Conservation (phyloP, 2,329 filamentous ascomycete species). For the Chrysosporium queenslandicum region DNA sequence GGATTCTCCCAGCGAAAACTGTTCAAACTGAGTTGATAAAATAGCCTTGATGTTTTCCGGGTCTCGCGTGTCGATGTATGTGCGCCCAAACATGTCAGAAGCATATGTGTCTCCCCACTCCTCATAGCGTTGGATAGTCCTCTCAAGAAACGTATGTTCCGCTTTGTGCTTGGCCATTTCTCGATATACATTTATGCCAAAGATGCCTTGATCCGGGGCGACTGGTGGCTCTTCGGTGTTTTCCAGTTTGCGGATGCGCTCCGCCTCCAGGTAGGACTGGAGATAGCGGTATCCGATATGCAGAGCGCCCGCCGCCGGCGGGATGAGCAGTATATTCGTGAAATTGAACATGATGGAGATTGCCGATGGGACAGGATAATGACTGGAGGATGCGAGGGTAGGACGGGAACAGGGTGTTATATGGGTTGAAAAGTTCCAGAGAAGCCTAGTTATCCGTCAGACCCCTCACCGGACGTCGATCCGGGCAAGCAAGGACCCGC, state of each 20-base stretch:
- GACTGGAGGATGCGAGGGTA: background rate
- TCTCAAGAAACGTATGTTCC: slow-evolving; percentile 8
- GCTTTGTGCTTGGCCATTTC: slow-evolving; percentile 1
- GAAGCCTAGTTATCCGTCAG: no score
- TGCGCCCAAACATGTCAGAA: slow-evolving; percentile 14
- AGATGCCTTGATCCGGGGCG: slow-evolving; percentile 2
- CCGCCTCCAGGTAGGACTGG: slow-evolving; percentile 6
- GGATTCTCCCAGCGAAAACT: slow-evolving; percentile 63
- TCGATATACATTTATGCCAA: slow-evolving; percentile 12
- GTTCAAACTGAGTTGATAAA: slow-evolving; percentile 69
- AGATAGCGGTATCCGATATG: slow-evolving; percentile 11
- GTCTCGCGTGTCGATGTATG: slow-evolving; percentile 62
- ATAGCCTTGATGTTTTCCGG: slow-evolving; percentile 86
- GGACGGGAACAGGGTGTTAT: no score
- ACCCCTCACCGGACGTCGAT: no score
- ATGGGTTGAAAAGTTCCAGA: no score
- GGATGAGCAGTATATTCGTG: slow-evolving; percentile 2
- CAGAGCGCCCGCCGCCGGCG: background rate
- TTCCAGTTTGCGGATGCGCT: slow-evolving; percentile 12
- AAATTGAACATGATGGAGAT: slow-evolving; percentile 4
- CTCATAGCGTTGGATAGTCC: slow-evolving; percentile 6
- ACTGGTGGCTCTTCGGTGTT: slow-evolving; percentile 7
- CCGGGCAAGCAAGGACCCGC: no score
- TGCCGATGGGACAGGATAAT: background rate
- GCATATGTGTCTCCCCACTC: slow-evolving; percentile 12